Evolutionary conservation across 768 basidiomycete species (phyloP).

Genomic region (Amanita exitialis): DNA sequence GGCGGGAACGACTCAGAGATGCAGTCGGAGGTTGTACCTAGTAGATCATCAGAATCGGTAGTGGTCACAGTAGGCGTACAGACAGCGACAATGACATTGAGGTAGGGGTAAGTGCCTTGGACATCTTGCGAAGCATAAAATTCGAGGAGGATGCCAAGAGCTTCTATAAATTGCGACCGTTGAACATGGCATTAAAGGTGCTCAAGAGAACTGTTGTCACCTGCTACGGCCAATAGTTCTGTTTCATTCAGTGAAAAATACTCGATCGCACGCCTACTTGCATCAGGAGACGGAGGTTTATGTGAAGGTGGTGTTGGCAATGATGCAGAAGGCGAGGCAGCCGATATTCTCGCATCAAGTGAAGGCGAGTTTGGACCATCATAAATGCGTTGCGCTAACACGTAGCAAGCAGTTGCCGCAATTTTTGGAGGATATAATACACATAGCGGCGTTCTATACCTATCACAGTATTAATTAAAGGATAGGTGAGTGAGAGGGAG

Average conservation of each 20-base stretch:
- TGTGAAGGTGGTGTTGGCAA: conserved; percentile 77
- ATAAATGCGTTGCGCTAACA: conserved; percentile 61
- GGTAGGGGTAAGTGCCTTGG: conserved; percentile 33
- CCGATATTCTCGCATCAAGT: conserved; percentile 64
- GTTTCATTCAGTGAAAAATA: conserved; percentile 52
- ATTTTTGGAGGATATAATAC: conserved; percentile 58
- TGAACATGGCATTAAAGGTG: conserved; percentile 2
- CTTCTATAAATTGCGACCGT: conserved; percentile 31
- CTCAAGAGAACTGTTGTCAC: conserved; percentile 23
- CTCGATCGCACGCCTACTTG: conserved; percentile 56
- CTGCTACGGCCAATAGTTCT: conserved; percentile 51
- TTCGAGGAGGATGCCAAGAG: conserved; percentile 56
- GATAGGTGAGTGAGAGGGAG: conserved; percentile 1
- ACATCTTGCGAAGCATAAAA: conserved; percentile 62
- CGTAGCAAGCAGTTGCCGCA: conserved; percentile 68
- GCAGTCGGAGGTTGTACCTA: conserved; percentile 42
- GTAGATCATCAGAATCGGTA: conserved; percentile 6
- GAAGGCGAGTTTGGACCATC: conserved; percentile 71
- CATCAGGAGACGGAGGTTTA: conserved; percentile 63
- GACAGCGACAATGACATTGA: conserved; percentile 41
- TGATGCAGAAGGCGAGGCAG: conserved; percentile 61
- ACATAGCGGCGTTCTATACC: conserved; percentile 75
- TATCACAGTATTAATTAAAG: conserved; percentile 15
- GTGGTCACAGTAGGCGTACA: conserved; percentile 15
- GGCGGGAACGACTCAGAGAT: conserved; percentile 11